Percentiles rank a stretch among this genome's conserved stretches.
Evolutionary conservation across 2,329 filamentous ascomycete species (phyloP).

Genomic region (Colletotrichum sansevieriae): DNA sequence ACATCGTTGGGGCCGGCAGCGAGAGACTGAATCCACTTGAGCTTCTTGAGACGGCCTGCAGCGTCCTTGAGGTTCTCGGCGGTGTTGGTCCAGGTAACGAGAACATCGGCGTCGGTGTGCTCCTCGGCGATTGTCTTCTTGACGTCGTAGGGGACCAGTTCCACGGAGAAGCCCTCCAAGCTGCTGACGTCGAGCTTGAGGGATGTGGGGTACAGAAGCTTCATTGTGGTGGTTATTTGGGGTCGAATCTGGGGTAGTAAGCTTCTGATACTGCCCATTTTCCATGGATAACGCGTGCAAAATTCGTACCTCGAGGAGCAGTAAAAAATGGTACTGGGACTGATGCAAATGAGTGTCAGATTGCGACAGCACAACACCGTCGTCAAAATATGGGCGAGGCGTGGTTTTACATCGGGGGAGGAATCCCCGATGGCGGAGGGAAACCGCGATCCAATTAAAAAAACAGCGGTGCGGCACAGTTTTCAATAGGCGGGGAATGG

Average conservation of each 20-base stretch:
- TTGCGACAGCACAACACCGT: neutral
- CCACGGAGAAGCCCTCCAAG: conserved; percentile 70
- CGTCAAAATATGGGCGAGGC: conserved; percentile 6
- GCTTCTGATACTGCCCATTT: neutral
- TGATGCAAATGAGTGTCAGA: neutral
- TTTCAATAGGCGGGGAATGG: neutral
- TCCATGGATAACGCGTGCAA: neutral
- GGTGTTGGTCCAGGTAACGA: conserved; percentile 74
- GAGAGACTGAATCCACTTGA: conserved; percentile 76
- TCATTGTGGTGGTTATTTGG: conserved; percentile 59
- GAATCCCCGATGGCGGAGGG: conserved; percentile 31
- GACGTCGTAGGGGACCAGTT: conserved; percentile 72
- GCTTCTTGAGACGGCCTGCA: conserved; percentile 64
- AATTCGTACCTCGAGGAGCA: conserved; percentile 4
- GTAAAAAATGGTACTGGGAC: neutral
- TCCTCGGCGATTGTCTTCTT: conserved; percentile 67
- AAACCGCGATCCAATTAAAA: conserved; percentile 13
- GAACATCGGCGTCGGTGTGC: conserved; percentile 69
- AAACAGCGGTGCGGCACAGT: neutral
- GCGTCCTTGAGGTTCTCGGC: conserved; percentile 70
- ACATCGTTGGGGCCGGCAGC: conserved; percentile 77
- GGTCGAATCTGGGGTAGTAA: conserved; percentile 12
- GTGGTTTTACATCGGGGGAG: conserved; percentile 33
- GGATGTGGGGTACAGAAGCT: conserved; percentile 76
- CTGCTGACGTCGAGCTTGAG: conserved; percentile 66